phyloP scores from a whole-genome alignment of 164 flowering plant species.

The Vitis rotundifolia region DNA sequence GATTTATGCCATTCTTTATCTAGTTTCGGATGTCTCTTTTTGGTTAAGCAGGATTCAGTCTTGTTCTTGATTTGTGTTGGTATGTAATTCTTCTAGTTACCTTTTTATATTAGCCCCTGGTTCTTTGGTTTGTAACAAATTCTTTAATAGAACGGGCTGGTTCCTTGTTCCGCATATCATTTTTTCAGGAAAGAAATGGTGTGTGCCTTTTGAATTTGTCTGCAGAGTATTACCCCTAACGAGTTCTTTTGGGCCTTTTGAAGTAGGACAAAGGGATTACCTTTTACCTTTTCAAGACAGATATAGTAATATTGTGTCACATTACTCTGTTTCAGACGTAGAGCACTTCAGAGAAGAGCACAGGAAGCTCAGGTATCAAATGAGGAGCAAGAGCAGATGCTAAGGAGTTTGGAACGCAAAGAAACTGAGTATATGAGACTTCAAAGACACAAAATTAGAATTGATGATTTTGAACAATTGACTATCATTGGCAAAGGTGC shows the following conservation, averaged over 20 bases:
- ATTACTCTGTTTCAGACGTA: slow-evolving; percentile 40
- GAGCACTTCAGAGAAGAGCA: slow-evolving; percentile 69
- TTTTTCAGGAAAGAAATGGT: too few species aligned
- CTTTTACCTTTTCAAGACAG: not conserved
- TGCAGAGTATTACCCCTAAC: not conserved
- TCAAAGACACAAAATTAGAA: slow-evolving; percentile 86
- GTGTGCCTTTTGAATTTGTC: too few species aligned
- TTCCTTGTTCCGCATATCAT: too few species aligned
- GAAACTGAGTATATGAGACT: slow-evolving; percentile 87
- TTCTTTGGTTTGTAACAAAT: too few species aligned
- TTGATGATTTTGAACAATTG: slow-evolving; percentile 84
- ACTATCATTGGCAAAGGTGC: slow-evolving; percentile 87
- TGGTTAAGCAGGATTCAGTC: too few species aligned
- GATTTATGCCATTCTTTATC: too few species aligned
- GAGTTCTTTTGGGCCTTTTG: not conserved
- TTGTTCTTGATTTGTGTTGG: too few species aligned
- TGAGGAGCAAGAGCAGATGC: slow-evolving; percentile 80
- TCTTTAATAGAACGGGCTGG: too few species aligned
- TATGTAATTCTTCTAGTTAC: too few species aligned
- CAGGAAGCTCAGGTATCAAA: slow-evolving; percentile 63
- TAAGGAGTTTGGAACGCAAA: slow-evolving; percentile 72
- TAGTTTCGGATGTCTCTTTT: too few species aligned
- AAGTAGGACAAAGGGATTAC: not conserved
- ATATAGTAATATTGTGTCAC: not conserved
- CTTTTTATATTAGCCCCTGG: too few species aligned